Conservation (phyloP, 371 early-diverging fungal species). For the Entomophthora muscae region DNA sequence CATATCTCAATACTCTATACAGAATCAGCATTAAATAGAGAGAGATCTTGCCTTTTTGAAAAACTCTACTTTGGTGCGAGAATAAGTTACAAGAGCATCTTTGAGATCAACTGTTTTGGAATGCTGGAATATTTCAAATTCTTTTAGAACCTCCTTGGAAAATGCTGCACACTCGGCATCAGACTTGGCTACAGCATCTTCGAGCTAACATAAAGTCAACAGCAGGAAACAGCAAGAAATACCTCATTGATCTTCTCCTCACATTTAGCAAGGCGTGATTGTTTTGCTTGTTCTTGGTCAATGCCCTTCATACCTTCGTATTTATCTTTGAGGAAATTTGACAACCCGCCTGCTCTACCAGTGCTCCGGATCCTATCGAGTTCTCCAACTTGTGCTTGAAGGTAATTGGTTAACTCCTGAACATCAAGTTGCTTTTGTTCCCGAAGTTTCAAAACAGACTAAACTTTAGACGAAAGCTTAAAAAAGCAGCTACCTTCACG, state of each 20-base stretch:
- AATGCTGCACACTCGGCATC: conserved; percentile 48
- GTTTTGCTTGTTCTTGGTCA: conserved; percentile 61
- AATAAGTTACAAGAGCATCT: conserved; percentile 44
- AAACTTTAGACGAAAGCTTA: background rate
- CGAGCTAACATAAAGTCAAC: conserved; percentile 27
- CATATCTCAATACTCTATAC: conserved; percentile 32
- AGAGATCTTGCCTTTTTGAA: conserved; percentile 39
- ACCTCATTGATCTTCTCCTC: conserved; percentile 60
- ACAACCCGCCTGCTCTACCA: conserved; percentile 35
- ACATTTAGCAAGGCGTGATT: conserved; percentile 51
- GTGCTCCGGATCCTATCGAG: conserved; percentile 33
- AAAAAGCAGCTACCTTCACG: conserved; percentile 39
- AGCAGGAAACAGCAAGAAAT: conserved; percentile 1
- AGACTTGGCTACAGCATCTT: conserved; percentile 58
- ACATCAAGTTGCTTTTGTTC: conserved; percentile 90
- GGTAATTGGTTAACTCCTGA: conserved; percentile 68
- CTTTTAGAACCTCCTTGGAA: conserved; percentile 58
- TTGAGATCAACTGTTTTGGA: conserved; percentile 69
- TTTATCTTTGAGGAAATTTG: conserved; percentile 67
- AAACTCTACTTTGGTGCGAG: conserved; percentile 57
- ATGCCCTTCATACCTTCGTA: conserved; percentile 78
- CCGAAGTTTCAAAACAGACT: conserved; percentile 60
- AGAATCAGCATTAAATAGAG: background rate
- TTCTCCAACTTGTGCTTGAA: conserved; percentile 40
- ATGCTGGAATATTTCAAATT: conserved; percentile 54